Conservation (phyloP, 768 basidiomycete species). For the Auriscalpium orientale region DNA sequence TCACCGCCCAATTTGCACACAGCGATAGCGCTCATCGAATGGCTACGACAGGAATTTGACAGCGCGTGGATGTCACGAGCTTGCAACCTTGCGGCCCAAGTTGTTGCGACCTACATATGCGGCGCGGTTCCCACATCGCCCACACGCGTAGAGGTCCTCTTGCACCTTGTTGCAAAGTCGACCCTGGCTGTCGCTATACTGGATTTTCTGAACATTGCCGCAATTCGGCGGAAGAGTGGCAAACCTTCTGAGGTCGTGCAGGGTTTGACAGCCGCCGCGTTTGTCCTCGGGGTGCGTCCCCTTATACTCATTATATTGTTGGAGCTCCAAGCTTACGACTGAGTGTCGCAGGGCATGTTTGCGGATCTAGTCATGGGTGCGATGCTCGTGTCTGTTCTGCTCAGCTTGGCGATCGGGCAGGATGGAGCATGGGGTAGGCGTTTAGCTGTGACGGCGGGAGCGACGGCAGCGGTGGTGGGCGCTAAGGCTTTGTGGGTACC, state of each 20-base stretch:
- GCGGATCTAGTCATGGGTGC: background rate
- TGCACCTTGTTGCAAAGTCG: conserved; percentile 36
- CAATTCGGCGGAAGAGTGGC: conserved; percentile 9
- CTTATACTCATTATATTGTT: background rate
- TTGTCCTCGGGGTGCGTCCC: background rate
- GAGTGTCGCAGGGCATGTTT: background rate
- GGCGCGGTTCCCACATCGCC: conserved; percentile 17
- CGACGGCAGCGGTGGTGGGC: background rate
- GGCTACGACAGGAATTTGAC: conserved; percentile 21
- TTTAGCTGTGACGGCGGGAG: background rate
- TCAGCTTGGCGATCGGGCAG: background rate
- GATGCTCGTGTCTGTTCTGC: background rate
- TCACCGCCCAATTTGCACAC: background rate
- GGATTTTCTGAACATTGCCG: conserved; percentile 23
- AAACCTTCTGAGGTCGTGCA: background rate
- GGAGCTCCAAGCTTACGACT: background rate
- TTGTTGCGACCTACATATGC: conserved; percentile 29
- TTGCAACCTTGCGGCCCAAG: conserved; percentile 28
- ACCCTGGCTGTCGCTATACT: conserved; percentile 30
- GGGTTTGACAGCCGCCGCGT: background rate
- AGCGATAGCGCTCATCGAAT: conserved; percentile 27
- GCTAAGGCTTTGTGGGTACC: background rate
- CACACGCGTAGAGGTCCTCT: conserved; percentile 23
- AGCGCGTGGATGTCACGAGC: conserved; percentile 21
- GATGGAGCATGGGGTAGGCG: background rate